phyloP scores from a whole-genome alignment of 2,329 filamentous ascomycete species.

The Fusarium scirpi region DNA sequence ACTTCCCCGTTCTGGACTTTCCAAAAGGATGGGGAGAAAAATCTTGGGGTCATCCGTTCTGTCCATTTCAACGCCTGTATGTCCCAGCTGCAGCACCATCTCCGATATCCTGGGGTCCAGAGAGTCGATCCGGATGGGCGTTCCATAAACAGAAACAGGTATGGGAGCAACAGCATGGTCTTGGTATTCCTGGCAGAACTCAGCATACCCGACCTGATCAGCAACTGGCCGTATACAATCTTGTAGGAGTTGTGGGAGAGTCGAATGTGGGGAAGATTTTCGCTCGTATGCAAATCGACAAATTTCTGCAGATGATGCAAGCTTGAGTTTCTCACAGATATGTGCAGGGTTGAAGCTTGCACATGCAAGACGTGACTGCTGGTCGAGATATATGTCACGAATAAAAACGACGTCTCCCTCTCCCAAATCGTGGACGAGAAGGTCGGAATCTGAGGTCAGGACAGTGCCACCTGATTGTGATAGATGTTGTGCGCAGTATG shows the following conservation, averaged over 20 bases:
- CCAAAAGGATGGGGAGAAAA: conserved; percentile 74
- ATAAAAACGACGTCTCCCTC: conserved; percentile 76
- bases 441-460: conserved; percentile 88
- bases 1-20: conserved; percentile 65
- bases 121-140: conserved; percentile 26
- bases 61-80: conserved; percentile 18
- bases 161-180: conserved; percentile 38
- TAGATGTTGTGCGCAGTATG: conserved; percentile 78
- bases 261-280: conserved; percentile 45
- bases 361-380: conserved; percentile 43
- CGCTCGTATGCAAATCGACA: conserved; percentile 54
- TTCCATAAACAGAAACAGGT: conserved; percentile 27
- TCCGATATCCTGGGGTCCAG: conserved; percentile 58
- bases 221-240: conserved; percentile 42
- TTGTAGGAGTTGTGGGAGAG: conserved; percentile 48
- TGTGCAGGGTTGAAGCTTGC: conserved; percentile 50
- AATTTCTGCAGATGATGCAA: conserved; percentile 49
- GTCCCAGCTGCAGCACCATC: conserved; percentile 50
- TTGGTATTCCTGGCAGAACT: conserved; percentile 52
- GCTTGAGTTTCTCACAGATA: conserved; percentile 58
- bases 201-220: conserved; percentile 43
- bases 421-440: conserved; percentile 80
- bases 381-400: conserved; percentile 66
- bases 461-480: conserved; percentile 66
- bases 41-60: conserved; percentile 54